Evolutionary conservation across 2,329 filamentous ascomycete genomes (phyloP).

Genomic region (Hypoxylon sp.): DNA sequence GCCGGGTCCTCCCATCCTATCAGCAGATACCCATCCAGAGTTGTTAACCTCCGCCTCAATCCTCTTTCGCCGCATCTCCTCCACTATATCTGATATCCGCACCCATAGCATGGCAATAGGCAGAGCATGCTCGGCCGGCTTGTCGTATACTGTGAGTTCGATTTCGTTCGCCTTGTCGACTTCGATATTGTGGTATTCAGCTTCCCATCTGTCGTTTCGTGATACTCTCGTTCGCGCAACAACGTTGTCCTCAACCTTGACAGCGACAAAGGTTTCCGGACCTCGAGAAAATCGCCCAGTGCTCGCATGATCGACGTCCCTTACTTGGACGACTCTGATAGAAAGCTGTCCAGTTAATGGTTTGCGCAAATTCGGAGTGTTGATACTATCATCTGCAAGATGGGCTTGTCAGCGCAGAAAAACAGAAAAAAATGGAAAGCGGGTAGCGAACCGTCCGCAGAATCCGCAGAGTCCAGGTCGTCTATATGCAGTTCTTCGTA

Average conservation of each 20-base stretch:
- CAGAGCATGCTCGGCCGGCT: constrained; percentile 87
- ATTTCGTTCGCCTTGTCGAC: constrained; percentile 99
- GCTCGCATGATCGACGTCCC: constrained; percentile 93
- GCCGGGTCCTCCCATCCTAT: constrained; percentile 79
- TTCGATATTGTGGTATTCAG: constrained; percentile 90
- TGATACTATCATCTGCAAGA: constrained; percentile 88
- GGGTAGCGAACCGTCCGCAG: constrained; percentile 77
- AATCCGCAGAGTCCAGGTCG: constrained; percentile 82
- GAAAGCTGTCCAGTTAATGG: constrained; percentile 92
- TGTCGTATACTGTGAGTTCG: constrained; percentile 97
- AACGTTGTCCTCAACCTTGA: constrained; percentile 96
- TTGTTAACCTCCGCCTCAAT: constrained; percentile 96
- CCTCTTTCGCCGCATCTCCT: constrained; percentile 96
- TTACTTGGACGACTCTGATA: constrained; percentile 87
- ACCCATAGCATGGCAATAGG: constrained; percentile 98
- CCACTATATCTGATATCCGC: constrained; percentile 94
- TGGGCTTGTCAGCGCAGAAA: constrained; percentile 31
- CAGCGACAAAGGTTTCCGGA: constrained; percentile 93
- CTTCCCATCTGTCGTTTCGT: constrained; percentile 89
- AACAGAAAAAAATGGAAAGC: neutral
- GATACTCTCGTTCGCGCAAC: constrained; percentile 89
- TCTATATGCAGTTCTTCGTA: constrained; percentile 96
- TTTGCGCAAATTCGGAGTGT: constrained; percentile 93
- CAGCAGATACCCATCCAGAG: constrained; percentile 96
- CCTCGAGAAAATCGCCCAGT: constrained; percentile 86